Conservation (phyloP, 257 asterid species). For the Cynanchum wilfordii region DNA sequence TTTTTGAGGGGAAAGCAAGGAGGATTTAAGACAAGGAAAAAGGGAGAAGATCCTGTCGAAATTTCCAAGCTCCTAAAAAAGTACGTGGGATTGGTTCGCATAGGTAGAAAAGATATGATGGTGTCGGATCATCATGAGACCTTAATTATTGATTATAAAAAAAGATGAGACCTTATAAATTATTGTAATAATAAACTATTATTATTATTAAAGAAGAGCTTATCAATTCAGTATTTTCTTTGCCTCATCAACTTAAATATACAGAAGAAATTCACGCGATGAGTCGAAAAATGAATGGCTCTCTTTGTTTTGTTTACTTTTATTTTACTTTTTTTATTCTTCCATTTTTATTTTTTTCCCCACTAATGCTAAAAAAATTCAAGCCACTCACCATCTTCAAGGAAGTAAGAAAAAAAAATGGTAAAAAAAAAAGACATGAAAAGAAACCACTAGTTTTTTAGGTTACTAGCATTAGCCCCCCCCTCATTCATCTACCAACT, state of each 20-base stretch:
- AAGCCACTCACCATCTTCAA: neutral
- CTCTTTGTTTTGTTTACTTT: neutral
- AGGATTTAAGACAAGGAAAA: too few species aligned
- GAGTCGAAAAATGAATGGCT: neutral
- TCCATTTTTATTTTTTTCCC: neutral
- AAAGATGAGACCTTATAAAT: too few species aligned
- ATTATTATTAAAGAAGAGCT: neutral
- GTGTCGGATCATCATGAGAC: slow-evolving; percentile 1
- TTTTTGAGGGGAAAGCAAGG: too few species aligned
- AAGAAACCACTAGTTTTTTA: neutral
- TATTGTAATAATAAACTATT: neutral
- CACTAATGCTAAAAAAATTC: slow-evolving; percentile 1
- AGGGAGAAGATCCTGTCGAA: too few species aligned
- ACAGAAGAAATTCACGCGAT: neutral
- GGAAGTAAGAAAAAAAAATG: neutral
- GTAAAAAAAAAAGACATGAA: neutral
- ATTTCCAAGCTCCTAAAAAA: too few species aligned
- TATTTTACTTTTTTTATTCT: too few species aligned
- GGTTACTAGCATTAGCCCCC: neutral
- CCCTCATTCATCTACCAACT: neutral
- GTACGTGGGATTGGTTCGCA: neutral
- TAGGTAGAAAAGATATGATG: neutral
- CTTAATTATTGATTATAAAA: too few species aligned
- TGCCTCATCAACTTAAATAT: neutral
- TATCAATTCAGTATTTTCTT: neutral